These are phyloP conservation scores for Pseudoturritis turrita DNA, from an alignment of 345 rosid genomes.

Conservation along the genomic window DNA sequence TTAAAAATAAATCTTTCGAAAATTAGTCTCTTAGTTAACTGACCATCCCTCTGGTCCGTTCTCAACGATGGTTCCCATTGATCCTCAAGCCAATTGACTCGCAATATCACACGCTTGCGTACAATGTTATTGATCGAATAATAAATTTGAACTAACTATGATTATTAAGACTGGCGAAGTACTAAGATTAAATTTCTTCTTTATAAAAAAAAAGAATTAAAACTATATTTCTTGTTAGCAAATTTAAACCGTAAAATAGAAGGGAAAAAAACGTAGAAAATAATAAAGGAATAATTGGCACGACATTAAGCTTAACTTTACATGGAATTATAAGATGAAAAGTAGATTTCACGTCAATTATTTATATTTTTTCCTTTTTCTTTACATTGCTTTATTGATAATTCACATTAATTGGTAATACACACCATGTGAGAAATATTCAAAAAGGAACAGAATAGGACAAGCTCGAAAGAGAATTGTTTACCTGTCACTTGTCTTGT, in stretches of 20 bases:
- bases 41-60: no score
- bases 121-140: background rate
- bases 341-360: conserved; percentile 24
- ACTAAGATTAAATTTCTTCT: background rate
- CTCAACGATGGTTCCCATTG: no score
- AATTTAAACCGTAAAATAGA: background rate
- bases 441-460: conserved; percentile 35
- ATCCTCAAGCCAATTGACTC: background rate
- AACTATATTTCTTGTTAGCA: background rate
- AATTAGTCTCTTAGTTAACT: no score
- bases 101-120: background rate
- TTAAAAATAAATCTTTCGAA: no score
- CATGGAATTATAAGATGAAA: conserved; percentile 21
- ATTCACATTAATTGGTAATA: conserved; percentile 27
- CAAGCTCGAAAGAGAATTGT: conserved; percentile 44
- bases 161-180: background rate
- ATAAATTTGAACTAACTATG: background rate
- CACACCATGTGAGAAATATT: conserved; percentile 31
- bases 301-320: conserved; percentile 21
- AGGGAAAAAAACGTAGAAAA: background rate
- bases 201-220: no score
- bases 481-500: conserved; percentile 33
- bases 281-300: conserved; percentile 25
- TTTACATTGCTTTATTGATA: conserved; percentile 25
- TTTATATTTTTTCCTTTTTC: background rate